A percentile compares a stretch with the other conserved stretches of the same genome.
phyloP scores from a whole-genome alignment of 75 land plant genomes.

The Ceratopteris richardii region DNA sequence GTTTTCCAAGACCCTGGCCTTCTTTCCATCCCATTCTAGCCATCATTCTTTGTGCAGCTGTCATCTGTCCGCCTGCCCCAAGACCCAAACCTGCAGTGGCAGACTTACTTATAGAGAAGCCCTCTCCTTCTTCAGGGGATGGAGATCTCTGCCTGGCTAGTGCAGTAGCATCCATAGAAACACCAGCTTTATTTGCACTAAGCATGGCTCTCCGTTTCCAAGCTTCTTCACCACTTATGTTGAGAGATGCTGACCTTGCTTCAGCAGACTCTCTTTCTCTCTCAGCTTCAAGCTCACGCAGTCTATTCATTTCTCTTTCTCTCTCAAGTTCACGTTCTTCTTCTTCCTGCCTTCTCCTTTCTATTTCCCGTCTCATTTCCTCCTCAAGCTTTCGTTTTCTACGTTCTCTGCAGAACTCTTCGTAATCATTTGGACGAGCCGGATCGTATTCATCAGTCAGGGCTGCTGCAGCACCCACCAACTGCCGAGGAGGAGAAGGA shows the following conservation, averaged over 20 bases:
- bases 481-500: slow-evolving; percentile 26
- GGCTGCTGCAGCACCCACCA: slow-evolving; percentile 48
- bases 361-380: slow-evolving; percentile 70
- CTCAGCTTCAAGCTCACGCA: slow-evolving; percentile 37
- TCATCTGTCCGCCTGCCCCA: slow-evolving; percentile 92
- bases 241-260: slow-evolving; percentile 29
- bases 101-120: slow-evolving; percentile 62
- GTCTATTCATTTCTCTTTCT: slow-evolving; percentile 28
- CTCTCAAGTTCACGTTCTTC: slow-evolving; percentile 60
- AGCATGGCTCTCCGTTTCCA: slow-evolving; percentile 85
- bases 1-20: slow-evolving; percentile 96
- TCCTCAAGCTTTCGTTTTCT: slow-evolving; percentile 63
- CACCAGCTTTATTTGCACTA: slow-evolving; percentile 36
- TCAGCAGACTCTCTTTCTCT: slow-evolving; percentile 39
- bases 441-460: slow-evolving; percentile 94
- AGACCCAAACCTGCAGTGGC: slow-evolving; percentile 61
- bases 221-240: slow-evolving; percentile 88
- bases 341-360: slow-evolving; percentile 61
- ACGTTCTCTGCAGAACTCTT: slow-evolving; percentile 74
- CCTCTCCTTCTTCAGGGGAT: slow-evolving; percentile 59
- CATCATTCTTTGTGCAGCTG: slow-evolving; percentile 98
- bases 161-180: slow-evolving; percentile 5
- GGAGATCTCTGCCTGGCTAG: slow-evolving; percentile 42
- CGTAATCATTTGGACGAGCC: slow-evolving; percentile 89
- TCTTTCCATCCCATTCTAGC: slow-evolving; percentile 99